A percentile compares a stretch with the other conserved stretches of the same genome.
These are phyloP conservation scores for Sclerotinia trifoliorum DNA, from an alignment of 2,329 filamentous ascomycete species.

Conservation along the genomic window DNA sequence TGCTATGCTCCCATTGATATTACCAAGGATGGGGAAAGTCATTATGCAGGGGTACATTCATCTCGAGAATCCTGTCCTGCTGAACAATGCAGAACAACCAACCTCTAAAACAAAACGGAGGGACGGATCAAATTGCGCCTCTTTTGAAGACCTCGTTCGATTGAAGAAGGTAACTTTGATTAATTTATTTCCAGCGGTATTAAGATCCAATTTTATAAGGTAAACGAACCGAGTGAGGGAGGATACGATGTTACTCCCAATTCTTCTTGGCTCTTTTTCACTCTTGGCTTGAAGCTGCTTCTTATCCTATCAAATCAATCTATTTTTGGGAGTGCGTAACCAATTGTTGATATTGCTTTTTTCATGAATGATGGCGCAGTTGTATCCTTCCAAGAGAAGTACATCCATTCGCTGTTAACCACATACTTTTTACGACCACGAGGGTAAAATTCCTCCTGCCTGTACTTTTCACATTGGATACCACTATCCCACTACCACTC, in stretches of 20 bases:
- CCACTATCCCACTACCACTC: neutral
- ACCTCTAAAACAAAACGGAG: neutral
- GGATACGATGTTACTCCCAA: conserved; percentile 18
- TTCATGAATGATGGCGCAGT: conserved; percentile 19
- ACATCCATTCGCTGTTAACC: conserved; percentile 1
- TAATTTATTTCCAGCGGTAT: neutral
- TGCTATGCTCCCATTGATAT: neutral
- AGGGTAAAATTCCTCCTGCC: conserved; percentile 9
- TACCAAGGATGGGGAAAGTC: neutral
- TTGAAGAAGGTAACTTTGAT: conserved; percentile 10
- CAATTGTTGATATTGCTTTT: conserved; percentile 4
- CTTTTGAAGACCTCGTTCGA: neutral
- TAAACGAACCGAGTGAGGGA: neutral
- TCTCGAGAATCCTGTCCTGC: conserved; percentile 12
- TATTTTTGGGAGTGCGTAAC: neutral
- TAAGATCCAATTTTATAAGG: neutral
- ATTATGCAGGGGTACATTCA: conserved; percentile 15
- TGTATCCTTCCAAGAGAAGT: conserved; percentile 6
- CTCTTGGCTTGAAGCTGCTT: conserved; percentile 4
- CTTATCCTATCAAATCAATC: conserved; percentile 2
- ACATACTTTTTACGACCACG: conserved; percentile 15
- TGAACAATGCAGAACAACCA: neutral
- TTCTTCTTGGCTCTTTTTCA: neutral
- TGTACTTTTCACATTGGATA: neutral
- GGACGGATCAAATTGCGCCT: neutral